Conservation (phyloP, 2,329 filamentous ascomycete species). For the Trichophyton simii region DNA sequence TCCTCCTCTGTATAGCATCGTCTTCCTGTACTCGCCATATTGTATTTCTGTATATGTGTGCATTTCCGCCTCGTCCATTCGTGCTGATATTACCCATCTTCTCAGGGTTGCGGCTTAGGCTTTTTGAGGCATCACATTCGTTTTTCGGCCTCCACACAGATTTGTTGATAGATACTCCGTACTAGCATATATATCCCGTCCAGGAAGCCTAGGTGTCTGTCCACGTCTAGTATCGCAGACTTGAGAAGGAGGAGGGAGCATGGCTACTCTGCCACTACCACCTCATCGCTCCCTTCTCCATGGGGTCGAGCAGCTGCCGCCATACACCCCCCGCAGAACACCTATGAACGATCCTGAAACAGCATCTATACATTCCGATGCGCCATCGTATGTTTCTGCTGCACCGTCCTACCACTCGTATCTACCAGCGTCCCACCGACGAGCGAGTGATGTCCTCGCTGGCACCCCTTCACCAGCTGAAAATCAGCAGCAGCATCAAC, state of each 20-base stretch:
- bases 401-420: constrained; percentile 51
- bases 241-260: background rate
- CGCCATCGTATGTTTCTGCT: constrained; percentile 58
- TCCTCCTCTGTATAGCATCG: background rate
- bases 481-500: constrained; percentile 10
- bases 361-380: constrained; percentile 52
- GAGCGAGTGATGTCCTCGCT: constrained; percentile 6
- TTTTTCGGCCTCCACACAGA: background rate
- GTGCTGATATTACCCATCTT: background rate
- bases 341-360: constrained; percentile 47
- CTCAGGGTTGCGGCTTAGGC: background rate
- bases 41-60: background rate
- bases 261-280: constrained; percentile 10
- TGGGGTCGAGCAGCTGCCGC: constrained; percentile 12
- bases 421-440: constrained; percentile 9
- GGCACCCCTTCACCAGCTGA: background rate
- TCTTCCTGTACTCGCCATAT: background rate
- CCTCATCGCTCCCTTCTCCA: constrained; percentile 14
- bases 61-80: background rate
- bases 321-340: constrained; percentile 13
- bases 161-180: background rate
- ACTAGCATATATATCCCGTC: background rate
- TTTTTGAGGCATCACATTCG: constrained; percentile 2
- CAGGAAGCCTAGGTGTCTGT: background rate
- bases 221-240: background rate